Base-by-base conservation (phyloP, 768 basidiomycete genomes). In the Daedalea quercina region DNA sequence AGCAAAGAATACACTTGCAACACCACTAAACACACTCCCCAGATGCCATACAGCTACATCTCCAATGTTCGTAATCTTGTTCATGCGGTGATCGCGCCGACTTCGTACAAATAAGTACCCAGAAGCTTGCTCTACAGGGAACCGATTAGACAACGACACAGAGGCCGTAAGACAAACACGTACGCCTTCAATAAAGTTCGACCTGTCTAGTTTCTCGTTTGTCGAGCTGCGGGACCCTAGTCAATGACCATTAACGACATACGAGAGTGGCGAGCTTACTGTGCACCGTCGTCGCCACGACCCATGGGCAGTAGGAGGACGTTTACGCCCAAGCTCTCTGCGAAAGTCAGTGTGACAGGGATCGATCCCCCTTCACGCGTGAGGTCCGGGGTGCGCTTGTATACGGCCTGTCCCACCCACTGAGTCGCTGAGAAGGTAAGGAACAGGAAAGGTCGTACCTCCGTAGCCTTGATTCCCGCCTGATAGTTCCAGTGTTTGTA, bases 281-380 rank as follows among this genome's bases (percentile, higher is more conserved):
- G 91, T 40, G 92, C 90, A 60, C 94, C 95, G 58, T 98, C 95
- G 63, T 97, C 93, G 1, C 90, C 90, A 47, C 94, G 77, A 1
- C 93, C 93, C 85, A 95, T 94, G 0, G 94, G 95, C 25, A 97
- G 75, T 19, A 97, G 72, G 52, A 94, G 67, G 9, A 96, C 90
- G 63, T 94, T 96, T 51, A 93, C 85, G 12, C 82, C 81, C 44
- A 96, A 72, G 42, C 81, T 81, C 64, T 96, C 91, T 9, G 94
- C 91, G 66, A 98, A 95, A 1, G 92, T 94, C 53, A 97, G 76
- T 3, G 93, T 94, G 26, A 95, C 90, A 0, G 94, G 94, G 57
- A 94, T 94, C 6, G 90, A 91, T 3, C 94, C 94, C n/a, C 92
- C 92, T 67, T 95, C 93, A 40, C 92, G 81, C 1, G 87, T 93